Evolutionary conservation across 306 rosid genomes (phyloP), one percentile per base, ranked within the genome.

Genomic region (Cucumis melo): DNA sequence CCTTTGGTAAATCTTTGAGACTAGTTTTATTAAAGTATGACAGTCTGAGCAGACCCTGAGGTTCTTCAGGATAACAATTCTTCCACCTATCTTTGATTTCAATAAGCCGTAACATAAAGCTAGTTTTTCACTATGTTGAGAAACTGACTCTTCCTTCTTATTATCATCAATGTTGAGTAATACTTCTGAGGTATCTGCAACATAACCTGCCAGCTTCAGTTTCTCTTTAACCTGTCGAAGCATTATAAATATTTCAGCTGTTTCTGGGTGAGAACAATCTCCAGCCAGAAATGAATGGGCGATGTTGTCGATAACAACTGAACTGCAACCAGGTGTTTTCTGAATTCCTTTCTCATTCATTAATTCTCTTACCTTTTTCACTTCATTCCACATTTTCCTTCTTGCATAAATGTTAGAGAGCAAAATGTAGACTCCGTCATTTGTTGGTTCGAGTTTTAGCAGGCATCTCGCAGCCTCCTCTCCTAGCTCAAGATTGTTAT

Each of bases 121-220:
- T 55, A 78, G 80, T 66, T 78, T 78, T 54, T 66, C 80, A 23
- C 80, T 78, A 39, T 78, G 80, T 67, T 78, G 65, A 53, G 23
- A 53, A 78, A 78, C 75, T 39, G 80, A 66, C 54, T 64, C 80
- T 78, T 78, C 65, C 75, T 78, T 78, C 62, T 66, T 51, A 44
- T 13, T 61, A 56, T 78, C 32, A 23, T 78, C 65, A 38, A 78
- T 38, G 42, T 78, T 78, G 24, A 65, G 75, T 38, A 64, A 21
- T 20, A 78, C 80, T 78, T 78, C 75, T 34, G 80, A 78, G 61
- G 41, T 78, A 36, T 78, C 75, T 66, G 80, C 65, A 65, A 65
- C 66, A 66, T 78, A 78, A 10, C 75, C 80, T 53, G 66, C 80
- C 56, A 21, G 64, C 42, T 78, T 78, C 66, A 78, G 24, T 55